Conservation (phyloP, 805 yeast genomes). For the Zygotorulaspora chibaensis region DNA sequence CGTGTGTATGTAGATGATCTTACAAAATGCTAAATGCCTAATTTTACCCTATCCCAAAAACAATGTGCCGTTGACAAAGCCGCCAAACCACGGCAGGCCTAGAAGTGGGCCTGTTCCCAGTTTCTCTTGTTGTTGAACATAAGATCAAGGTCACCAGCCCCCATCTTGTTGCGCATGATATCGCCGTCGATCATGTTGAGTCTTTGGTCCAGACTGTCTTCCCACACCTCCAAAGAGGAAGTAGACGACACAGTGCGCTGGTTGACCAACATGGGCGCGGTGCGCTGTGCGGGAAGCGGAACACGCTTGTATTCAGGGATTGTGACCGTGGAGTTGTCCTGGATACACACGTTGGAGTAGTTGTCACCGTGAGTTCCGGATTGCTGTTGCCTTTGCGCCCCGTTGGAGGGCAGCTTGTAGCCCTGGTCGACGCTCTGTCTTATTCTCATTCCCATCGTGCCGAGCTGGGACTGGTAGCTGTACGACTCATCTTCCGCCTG, state of each 20-base stretch:
- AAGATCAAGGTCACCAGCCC: constrained; percentile 18
- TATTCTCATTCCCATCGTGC: constrained; percentile 66
- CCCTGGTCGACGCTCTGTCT: constrained; percentile 66
- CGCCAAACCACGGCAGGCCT: background rate
- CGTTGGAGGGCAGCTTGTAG: constrained; percentile 32
- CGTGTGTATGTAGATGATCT: background rate
- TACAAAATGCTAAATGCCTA: background rate
- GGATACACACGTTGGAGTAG: constrained; percentile 19
- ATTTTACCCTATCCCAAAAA: background rate
- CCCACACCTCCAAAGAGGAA: constrained; percentile 41
- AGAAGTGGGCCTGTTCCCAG: constrained; percentile 18
- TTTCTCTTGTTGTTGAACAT: constrained; percentile 17
- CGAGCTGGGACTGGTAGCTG: constrained; percentile 38
- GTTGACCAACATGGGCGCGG: constrained; percentile 35
- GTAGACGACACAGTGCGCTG: constrained; percentile 33
- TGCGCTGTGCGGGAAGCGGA: constrained; percentile 33
- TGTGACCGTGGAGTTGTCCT: constrained; percentile 23
- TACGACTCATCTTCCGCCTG: constrained; percentile 22
- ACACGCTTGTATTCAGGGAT: constrained; percentile 35
- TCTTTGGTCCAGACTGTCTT: constrained; percentile 35
- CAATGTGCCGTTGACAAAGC: no score
- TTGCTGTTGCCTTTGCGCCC: constrained; percentile 5
- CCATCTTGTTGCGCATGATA: constrained; percentile 24
- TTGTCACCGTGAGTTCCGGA: constrained; percentile 14
- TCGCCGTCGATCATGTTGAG: constrained; percentile 33